phyloP scores from a whole-genome alignment of 208 protist species.

The Dictyostelium gargantuum region DNA sequence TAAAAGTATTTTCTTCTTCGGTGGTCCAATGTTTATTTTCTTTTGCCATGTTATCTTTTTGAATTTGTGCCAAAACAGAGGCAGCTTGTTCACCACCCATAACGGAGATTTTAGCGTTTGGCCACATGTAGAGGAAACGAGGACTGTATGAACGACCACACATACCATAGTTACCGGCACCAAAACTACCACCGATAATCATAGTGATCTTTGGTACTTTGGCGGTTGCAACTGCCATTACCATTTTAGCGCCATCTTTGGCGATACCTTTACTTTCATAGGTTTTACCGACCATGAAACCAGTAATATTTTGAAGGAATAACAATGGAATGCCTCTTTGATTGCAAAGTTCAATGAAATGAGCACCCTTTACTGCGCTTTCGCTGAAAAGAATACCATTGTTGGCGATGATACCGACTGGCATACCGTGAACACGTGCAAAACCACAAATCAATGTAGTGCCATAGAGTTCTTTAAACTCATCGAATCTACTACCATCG shows the following conservation, averaged over 20 bases:
- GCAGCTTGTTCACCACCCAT: slow-evolving; percentile 97
- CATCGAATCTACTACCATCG: slow-evolving; percentile 93
- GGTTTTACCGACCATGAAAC: slow-evolving; percentile 88
- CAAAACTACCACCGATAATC: slow-evolving; percentile 95
- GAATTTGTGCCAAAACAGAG: slow-evolving; percentile 86
- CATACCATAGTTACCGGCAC: slow-evolving; percentile 98
- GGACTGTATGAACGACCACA: slow-evolving; percentile 90
- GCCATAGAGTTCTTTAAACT: slow-evolving; percentile 95
- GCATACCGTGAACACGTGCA: slow-evolving; percentile 91
- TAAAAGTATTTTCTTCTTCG: slow-evolving; percentile 84
- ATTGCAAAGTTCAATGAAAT: slow-evolving; percentile 96
- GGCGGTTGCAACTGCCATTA: slow-evolving; percentile 93
- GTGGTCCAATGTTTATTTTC: slow-evolving; percentile 65
- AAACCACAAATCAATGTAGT: slow-evolving; percentile 92
- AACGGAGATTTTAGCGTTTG: slow-evolving; percentile 94
- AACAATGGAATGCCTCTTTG: slow-evolving; percentile 94
- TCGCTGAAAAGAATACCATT: slow-evolving; percentile 96
- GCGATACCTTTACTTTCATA: slow-evolving; percentile 95
- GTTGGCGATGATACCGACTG: slow-evolving; percentile 97
- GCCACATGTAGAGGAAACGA: slow-evolving; percentile 96
- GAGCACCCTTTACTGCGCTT: slow-evolving; percentile 89
- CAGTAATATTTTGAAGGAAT: slow-evolving; percentile 98
- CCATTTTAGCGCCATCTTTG: slow-evolving; percentile 96
- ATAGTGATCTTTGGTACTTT: slow-evolving; percentile 96
- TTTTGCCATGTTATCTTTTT: slow-evolving; percentile 67